Evolutionary conservation across 1,139 yeast genomes (phyloP).

Genomic region (Chernovozyma aurita): DNA sequence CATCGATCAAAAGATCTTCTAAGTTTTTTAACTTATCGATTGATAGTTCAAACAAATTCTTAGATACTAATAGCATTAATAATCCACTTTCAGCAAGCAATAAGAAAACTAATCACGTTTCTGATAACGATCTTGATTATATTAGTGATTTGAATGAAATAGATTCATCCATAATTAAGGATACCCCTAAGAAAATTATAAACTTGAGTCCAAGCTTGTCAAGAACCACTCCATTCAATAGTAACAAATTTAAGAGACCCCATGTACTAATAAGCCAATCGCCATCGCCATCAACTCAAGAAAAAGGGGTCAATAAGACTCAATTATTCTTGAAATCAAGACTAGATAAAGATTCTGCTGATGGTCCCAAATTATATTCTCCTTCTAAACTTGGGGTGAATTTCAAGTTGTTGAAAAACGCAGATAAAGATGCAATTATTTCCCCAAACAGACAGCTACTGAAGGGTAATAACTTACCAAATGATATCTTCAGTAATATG

Average conservation of each 20-base stretch:
- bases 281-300: conserved; percentile 36
- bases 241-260: conserved; percentile 43
- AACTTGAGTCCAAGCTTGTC: conserved; percentile 6
- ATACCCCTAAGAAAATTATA: conserved; percentile 11
- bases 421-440: conserved; percentile 27
- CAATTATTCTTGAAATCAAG: conserved; percentile 6
- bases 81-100: not conserved
- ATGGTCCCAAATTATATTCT: conserved; percentile 18
- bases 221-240: conserved; percentile 12
- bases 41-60: conserved; percentile 20
- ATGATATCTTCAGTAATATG: not conserved
- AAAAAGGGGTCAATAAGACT: conserved; percentile 8
- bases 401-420: conserved; percentile 32
- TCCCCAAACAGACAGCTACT: conserved; percentile 25
- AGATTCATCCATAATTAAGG: conserved; percentile 16
- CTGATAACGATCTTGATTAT: conserved; percentile 19
- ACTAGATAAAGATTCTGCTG: conserved; percentile 7
- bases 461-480: not conserved
- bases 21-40: conserved; percentile 46
- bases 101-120: not conserved
- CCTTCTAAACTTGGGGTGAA: conserved; percentile 26
- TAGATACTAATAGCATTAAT: not conserved
- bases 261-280: conserved; percentile 44
- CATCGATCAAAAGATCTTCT: conserved; percentile 41
- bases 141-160: conserved; percentile 29